phyloP scores from a whole-genome alignment of 305 asterid species.

The Ilex paraguariensis region DNA sequence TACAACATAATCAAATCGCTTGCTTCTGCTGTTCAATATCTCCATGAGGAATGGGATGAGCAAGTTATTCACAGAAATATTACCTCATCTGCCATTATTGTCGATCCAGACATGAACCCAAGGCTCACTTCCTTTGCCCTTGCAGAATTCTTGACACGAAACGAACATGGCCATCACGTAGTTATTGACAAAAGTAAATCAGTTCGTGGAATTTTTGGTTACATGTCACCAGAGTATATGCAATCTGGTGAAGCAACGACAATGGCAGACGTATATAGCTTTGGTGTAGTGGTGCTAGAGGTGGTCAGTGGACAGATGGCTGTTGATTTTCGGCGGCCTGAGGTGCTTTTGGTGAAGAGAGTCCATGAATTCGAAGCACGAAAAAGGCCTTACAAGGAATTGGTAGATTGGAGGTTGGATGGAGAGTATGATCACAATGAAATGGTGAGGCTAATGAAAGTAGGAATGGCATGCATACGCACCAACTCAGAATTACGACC shows the following conservation, averaged over 20 bases:
- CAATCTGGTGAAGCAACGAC: constrained; percentile 84
- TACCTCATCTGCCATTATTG: constrained; percentile 74
- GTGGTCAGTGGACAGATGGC: constrained; percentile 74
- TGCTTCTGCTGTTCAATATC: constrained; percentile 79
- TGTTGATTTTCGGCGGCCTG: constrained; percentile 66
- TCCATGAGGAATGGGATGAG: constrained; percentile 98
- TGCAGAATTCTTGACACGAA: constrained; percentile 77
- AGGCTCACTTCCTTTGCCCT: constrained; percentile 89
- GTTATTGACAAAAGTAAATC: constrained; percentile 53
- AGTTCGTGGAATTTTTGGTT: constrained; percentile 78
- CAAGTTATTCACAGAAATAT: constrained; percentile 86
- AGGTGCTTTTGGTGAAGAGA: constrained; percentile 55
- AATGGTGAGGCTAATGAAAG: constrained; percentile 51
- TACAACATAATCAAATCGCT: constrained; percentile 72
- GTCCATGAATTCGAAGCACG: constrained; percentile 45
- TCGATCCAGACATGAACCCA: constrained; percentile 78
- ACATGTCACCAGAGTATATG: constrained; percentile 79
- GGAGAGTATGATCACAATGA: constrained; percentile 56
- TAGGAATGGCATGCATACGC: constrained; percentile 77
- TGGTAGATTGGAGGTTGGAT: constrained; percentile 64
- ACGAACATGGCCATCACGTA: constrained; percentile 63
- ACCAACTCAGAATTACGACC: constrained; percentile 67
- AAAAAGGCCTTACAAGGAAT: constrained; percentile 40
- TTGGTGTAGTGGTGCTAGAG: constrained; percentile 86
- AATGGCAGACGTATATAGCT: constrained; percentile 89